Percentiles rank a stretch among this genome's conserved stretches.
Evolutionary conservation across 2,329 filamentous ascomycete species (phyloP).

Genomic region (Pseudogymnoascus sp.): DNA sequence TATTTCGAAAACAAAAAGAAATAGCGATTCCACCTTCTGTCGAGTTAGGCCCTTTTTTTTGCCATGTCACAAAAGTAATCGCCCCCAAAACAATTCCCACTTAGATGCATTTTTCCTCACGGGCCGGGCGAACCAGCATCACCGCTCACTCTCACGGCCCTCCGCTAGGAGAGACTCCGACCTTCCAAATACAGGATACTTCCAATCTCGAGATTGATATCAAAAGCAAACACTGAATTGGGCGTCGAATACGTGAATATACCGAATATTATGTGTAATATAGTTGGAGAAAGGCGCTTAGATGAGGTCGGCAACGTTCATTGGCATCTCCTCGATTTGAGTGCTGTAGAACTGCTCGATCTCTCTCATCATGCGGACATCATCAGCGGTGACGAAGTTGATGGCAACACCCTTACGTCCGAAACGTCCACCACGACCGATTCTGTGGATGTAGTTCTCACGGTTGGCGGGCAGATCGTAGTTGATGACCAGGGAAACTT

Average conservation of each 20-base stretch:
- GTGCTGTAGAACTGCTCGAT: slow-evolving; percentile 99
- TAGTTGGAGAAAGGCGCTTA: slow-evolving; percentile 36
- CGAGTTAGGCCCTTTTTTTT: slow-evolving; percentile 4
- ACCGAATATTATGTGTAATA: slow-evolving; percentile 9
- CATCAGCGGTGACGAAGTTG: slow-evolving; percentile 99
- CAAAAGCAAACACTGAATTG: slow-evolving; percentile 3
- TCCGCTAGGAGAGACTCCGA: slow-evolving; percentile 15
- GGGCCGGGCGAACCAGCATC: slow-evolving; percentile 29
- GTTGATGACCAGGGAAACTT: slow-evolving; percentile 99
- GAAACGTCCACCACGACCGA: slow-evolving; percentile 98
- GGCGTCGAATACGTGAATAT: slow-evolving; percentile 7
- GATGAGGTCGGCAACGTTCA: slow-evolving; percentile 76
- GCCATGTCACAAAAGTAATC: background rate
- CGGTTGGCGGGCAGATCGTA: slow-evolving; percentile 98
- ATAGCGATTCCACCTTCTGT: slow-evolving; percentile 5
- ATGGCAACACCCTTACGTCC: slow-evolving; percentile 99
- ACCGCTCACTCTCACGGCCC: slow-evolving; percentile 30
- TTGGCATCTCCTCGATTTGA: slow-evolving; percentile 99
- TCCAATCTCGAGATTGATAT: slow-evolving; percentile 4
- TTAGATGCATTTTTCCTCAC: slow-evolving; percentile 21
- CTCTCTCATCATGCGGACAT: slow-evolving; percentile 99
- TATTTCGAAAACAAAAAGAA: slow-evolving; percentile 6
- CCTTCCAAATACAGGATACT: background rate
- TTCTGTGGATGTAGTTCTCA: slow-evolving; percentile 99
- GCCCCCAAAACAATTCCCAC: slow-evolving; percentile 1